Evolutionary conservation across 192 early-diverging fungal genomes (phyloP), one percentile per base, ranked within the genome.

Genomic region (Coemansia javaensis): DNA sequence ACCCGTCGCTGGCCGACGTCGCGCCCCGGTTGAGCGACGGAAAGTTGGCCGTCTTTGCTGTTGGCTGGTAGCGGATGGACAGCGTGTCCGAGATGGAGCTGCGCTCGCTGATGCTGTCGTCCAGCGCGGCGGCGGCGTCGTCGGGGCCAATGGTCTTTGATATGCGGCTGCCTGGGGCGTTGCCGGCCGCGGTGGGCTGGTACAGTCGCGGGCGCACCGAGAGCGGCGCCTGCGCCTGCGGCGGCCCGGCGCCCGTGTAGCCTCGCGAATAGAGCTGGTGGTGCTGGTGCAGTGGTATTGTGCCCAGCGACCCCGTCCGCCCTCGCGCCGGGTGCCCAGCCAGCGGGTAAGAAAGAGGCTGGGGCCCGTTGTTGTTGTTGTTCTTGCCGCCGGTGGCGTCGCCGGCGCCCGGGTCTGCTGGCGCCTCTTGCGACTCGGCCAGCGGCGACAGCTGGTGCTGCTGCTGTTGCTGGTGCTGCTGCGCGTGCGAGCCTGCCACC

Each of bases 11-110:
- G 8, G 44, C 25, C 13, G 52, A 51, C 5, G n/a, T n/a, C n/a
- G 51, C 44, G 32, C 46, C 49, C 12, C 69, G 69, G 12, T 53
- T 48, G 4, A 73, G 44, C 21, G 69, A 59, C 11, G 41, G 28
- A 14, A 63, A 43, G 47, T 52, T 61, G 8, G 40, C 32, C 0
- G 52, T 13, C 41, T 52, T 64, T 28, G n/a, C n/a, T n/a, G 56
- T 40, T 16, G 53, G 63, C 44, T 50, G 60, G 63, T 73, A 73
- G 18, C 55, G 53, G 37, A 57, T 62, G 11, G 69, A 73, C 7
- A 73, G 18, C 16, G 69, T 50, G 33, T 73, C 69, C 17, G 69
- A 73, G 20, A 66, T 56, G 0, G 69, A 73, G 54, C 69, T 73
- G 11, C 63, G 63, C 10, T 74, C 70, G 54, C 70, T 74, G 21